These are phyloP conservation scores for Adansonia madagascariensis DNA, from an alignment of 441 rosid species.

Conservation along the genomic window DNA sequence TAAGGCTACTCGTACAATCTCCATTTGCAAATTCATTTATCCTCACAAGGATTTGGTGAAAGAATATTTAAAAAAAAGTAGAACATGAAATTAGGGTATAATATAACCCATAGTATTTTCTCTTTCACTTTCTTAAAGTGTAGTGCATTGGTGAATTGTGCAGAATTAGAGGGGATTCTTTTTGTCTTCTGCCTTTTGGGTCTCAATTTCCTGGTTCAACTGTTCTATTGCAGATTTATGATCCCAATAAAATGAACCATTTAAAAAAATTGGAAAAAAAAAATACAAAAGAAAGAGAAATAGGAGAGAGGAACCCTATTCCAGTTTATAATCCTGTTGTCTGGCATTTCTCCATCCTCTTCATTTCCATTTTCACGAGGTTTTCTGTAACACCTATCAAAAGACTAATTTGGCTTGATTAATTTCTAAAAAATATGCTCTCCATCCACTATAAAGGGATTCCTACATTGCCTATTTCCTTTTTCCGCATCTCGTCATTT, in stretches of 20 bases:
- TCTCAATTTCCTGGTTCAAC: not conserved
- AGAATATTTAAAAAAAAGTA: constrained; percentile 4
- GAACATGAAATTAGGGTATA: not conserved
- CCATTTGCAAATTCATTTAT: constrained; percentile 8
- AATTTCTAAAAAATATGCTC: not conserved
- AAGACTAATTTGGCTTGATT: not conserved
- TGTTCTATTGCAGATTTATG: not conserved
- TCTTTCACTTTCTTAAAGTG: not conserved
- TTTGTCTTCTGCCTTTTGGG: not conserved
- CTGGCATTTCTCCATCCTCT: constrained; percentile 1
- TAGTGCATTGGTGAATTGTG: not conserved
- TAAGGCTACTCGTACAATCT: not conserved
- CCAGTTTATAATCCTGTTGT: not conserved
- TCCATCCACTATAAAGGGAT: not conserved
- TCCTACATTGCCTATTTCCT: not conserved
- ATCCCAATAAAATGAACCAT: constrained; percentile 6
- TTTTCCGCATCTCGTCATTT: not conserved
- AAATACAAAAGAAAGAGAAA: too few species aligned
- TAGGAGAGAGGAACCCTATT: not conserved
- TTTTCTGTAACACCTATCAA: not conserved
- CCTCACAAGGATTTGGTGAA: not conserved
- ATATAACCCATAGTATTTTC: not conserved
- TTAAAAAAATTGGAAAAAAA: not conserved
- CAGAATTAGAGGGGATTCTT: not conserved
- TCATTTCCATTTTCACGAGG: not conserved